Percentiles rank a stretch among this genome's conserved stretches.
These are phyloP conservation scores for Clitoria ternatea DNA, from an alignment of 306 rosid genomes.

Conservation along the genomic window DNA sequence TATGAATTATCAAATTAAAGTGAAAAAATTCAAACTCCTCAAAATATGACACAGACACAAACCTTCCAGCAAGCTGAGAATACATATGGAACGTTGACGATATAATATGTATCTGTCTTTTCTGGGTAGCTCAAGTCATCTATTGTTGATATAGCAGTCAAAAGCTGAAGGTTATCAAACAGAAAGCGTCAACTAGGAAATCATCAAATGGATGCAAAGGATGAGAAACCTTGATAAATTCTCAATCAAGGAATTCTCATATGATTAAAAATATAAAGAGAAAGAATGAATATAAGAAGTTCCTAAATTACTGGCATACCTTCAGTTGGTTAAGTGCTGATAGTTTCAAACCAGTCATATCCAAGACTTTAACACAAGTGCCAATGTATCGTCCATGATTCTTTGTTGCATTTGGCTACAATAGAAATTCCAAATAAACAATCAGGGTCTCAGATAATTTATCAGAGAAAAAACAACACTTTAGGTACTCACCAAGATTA, in stretches of 20 bases:
- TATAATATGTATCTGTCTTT: slow-evolving; percentile 1
- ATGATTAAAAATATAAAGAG: background rate
- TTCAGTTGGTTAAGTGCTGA: background rate
- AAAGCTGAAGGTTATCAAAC: background rate
- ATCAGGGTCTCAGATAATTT: background rate
- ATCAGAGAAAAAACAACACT: background rate
- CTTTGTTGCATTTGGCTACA: background rate
- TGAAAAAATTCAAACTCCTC: background rate
- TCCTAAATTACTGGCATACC: background rate
- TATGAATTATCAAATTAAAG: background rate
- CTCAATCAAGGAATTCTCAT: background rate
- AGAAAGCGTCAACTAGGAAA: background rate
- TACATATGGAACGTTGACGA: slow-evolving; percentile 1
- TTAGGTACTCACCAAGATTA: background rate
- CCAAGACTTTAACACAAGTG: slow-evolving; percentile 3
- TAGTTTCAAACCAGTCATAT: slow-evolving; percentile 1
- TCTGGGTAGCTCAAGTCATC: slow-evolving; percentile 10
- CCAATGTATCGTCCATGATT: background rate
- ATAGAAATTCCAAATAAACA: background rate
- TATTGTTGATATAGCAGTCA: background rate
- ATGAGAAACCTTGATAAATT: background rate
- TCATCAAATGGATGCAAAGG: background rate
- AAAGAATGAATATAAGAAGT: background rate
- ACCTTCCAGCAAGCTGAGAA: slow-evolving; percentile 7
- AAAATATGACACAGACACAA: background rate